Base-by-base conservation (phyloP, 768 basidiomycete species). In the Boletus subcaerulescens region DNA sequence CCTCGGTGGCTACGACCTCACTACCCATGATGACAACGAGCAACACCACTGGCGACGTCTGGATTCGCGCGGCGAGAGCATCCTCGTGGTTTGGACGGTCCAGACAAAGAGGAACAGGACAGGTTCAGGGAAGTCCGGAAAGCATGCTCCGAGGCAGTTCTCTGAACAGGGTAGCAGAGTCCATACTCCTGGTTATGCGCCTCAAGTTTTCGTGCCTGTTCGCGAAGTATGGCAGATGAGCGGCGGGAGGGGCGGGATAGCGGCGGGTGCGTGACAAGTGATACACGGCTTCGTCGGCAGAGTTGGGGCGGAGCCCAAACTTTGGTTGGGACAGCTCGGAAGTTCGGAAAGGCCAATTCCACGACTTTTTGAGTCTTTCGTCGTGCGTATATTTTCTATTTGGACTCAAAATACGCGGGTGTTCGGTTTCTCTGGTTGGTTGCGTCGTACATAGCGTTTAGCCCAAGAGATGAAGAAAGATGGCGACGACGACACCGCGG, bases 361-460 rank as follows among this genome's bases (percentile, higher is more conserved):
- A n/a, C n/a, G n/a, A n/a, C n/a, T n/a, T n/a, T n/a, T n/a, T n/a
- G n/a, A n/a, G n/a, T n/a, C n/a, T n/a, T n/a, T n/a, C n/a, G n/a
- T n/a, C n/a, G n/a, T n/a, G n/a, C n/a, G n/a, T n/a, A n/a, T 67
- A 78, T 87, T 20, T 83, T 77, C 41, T 89, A 87, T 68, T 71
- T 90, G 31, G 86, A 87, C 38, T 83, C 89, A 64, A 87, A 89
- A 73, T 85, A 93, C 91, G 51, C 44, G 80, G 49, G 15, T 1
- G 0, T 14, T 26, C 18, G 10, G 13, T 10, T 12, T 38, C 6
- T 7, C 18, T 3, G 2, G 35, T 35, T 15, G 9, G 12, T 40
- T 36, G 40, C 12, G 14, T 43, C 31, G 29, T 43, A 22, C 14
- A 41, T 33, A 11, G 8, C 39, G 14, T 53, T 53, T 40, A 81